Base-by-base conservation (phyloP, 2,329 filamentous ascomycete genomes). In the Ceratocystis harringtonii region DNA sequence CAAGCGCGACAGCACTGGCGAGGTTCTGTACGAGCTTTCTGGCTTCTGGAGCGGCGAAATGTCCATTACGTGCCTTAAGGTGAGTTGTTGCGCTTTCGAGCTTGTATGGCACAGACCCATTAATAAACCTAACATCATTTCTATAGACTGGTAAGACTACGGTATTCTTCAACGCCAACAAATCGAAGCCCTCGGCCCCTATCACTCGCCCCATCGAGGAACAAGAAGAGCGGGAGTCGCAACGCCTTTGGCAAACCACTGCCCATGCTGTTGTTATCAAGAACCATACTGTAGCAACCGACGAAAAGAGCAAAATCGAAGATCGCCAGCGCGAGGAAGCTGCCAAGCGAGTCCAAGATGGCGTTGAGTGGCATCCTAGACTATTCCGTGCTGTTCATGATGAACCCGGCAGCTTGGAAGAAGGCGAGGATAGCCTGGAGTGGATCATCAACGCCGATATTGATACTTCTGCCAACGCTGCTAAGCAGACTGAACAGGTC, bases 271-370 rank as follows among this genome's bases (percentile, higher is more conserved):
- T 99, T 68, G 88, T 87, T 72, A 85, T 88, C 61, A 84, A 86
- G 67, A 92, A 99, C 71, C 94, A 99, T 71, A 88, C 90, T 70
- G 76, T 87, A 7, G 94, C 94, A 3, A 99, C 94, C 0, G 89
- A 94, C 69, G 92, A 96, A 72, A 99, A 99, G 78, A 92, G 89
- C n/a, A 89, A 88, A 73, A 90, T 99, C 67, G 94, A 99, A 74
- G 92, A 97, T 71, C 85, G 83, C 72, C 94, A 99, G 75, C 83
- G 94, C 71, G 87, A 92, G 69, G 92, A 96, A 72, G 91, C 94
- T 1, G 87, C 91, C 19, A 84, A 84, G 71, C 82, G 94, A 71
- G 83, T 83, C 41, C 87, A 91, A 61, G 85, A 92, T 10, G 87
- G 87, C 12, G 78, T 91, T 6, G 90, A 95, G 69, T 99, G 94